Evolutionary conservation across 1,284 basidiomycete genomes (phyloP).

Genomic region (Inonotus hispidus): DNA sequence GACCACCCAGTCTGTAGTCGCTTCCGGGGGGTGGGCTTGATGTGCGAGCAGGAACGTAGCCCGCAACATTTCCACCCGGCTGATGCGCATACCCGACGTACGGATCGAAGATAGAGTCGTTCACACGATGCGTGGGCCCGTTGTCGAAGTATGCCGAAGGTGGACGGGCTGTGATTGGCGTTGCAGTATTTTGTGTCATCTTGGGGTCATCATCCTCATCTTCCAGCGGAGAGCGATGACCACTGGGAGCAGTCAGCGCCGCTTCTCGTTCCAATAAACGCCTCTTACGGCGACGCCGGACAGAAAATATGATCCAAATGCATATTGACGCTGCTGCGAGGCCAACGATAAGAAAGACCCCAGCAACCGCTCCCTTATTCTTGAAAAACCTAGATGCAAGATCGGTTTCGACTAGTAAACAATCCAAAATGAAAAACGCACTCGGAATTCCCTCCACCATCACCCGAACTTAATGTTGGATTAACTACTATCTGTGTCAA

Average conservation of each 20-base stretch:
- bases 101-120: slow-evolving; percentile 43
- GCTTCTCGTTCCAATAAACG: slow-evolving; percentile 59
- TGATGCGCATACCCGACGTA: slow-evolving; percentile 40
- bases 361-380: slow-evolving; percentile 71
- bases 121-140: slow-evolving; percentile 2
- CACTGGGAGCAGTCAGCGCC: slow-evolving; percentile 49
- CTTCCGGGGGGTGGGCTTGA: slow-evolving; percentile 36
- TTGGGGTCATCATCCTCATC: slow-evolving; percentile 38
- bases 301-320: slow-evolving; percentile 64
- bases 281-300: slow-evolving; percentile 56
- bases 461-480: slow-evolving; percentile 51
- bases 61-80: slow-evolving; percentile 26
- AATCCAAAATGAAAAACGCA: slow-evolving; percentile 25
- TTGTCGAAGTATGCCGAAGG: slow-evolving; percentile 24
- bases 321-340: slow-evolving; percentile 64
- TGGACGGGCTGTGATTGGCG: slow-evolving; percentile 30
- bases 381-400: slow-evolving; percentile 53
- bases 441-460: slow-evolving; percentile 36
- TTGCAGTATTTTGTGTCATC: slow-evolving; percentile 3
- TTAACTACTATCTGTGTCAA: slow-evolving; percentile 58
- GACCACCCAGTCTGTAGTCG: slow-evolving; percentile 26
- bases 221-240: slow-evolving; percentile 58
- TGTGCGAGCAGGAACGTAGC: slow-evolving; percentile 42
- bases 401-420: slow-evolving; percentile 6
- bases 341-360: slow-evolving; percentile 72